These are phyloP conservation scores for Pholiota conissans DNA, from an alignment of 768 basidiomycete genomes.

Conservation along the genomic window DNA sequence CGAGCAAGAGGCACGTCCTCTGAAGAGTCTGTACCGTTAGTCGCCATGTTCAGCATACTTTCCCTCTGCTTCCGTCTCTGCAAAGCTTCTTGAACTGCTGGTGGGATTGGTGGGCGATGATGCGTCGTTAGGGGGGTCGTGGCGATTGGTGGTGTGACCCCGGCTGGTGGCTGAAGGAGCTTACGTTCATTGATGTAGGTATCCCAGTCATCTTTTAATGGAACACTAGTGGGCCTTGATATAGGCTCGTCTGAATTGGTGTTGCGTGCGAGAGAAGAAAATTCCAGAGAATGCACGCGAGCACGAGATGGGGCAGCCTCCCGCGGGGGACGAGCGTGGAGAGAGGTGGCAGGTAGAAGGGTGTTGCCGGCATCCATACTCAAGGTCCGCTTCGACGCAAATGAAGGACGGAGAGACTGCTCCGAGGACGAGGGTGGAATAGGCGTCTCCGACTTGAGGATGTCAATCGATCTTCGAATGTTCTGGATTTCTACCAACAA, in stretches of 20 bases:
- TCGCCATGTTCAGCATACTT: slow-evolving; percentile 52
- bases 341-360: slow-evolving; percentile 31
- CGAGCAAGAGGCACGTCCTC: slow-evolving; percentile 50
- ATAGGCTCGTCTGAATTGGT: slow-evolving; percentile 52
- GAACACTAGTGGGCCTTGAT: slow-evolving; percentile 69
- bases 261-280: slow-evolving; percentile 46
- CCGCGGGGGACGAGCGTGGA: slow-evolving; percentile 71
- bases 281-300: slow-evolving; percentile 73
- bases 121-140: slow-evolving; percentile 33
- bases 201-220: slow-evolving; percentile 85
- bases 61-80: slow-evolving; percentile 71
- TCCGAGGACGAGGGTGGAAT: slow-evolving; percentile 55
- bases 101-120: slow-evolving; percentile 59
- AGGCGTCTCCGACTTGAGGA: slow-evolving; percentile 71
- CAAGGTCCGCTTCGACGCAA: slow-evolving; percentile 66
- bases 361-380: slow-evolving; percentile 62
- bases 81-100: slow-evolving; percentile 76
- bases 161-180: slow-evolving; percentile 80
- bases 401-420: slow-evolving; percentile 64
- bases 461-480: slow-evolving; percentile 77
- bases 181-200: slow-evolving; percentile 83
- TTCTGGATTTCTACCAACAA: slow-evolving; percentile 77
- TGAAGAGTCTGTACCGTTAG: slow-evolving; percentile 40
- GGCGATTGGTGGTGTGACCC: slow-evolving; percentile 75
- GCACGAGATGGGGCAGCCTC: slow-evolving; percentile 61